These are phyloP conservation scores for Mrakia hoshinonis DNA, from an alignment of 768 basidiomycete species.

Conservation along the genomic window DNA sequence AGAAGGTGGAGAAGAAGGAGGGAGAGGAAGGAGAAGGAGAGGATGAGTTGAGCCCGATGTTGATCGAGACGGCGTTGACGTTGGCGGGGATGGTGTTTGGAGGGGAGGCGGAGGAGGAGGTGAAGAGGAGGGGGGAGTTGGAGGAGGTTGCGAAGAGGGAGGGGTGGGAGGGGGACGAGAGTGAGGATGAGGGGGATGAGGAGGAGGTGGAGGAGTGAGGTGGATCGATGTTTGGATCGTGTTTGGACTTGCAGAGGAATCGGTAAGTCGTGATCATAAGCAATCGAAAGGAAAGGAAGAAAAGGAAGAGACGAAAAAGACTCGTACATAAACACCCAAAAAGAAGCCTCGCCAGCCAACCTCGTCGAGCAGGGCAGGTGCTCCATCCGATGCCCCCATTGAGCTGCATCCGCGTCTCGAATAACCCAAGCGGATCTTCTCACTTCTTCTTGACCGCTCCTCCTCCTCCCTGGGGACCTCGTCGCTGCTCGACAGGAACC, in stretches of 20 bases:
- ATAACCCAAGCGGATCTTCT: no score
- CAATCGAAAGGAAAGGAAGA: neutral
- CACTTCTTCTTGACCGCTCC: no score
- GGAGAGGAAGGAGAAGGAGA: neutral
- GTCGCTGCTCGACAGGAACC: no score
- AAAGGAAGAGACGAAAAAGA: neutral
- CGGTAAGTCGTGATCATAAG: neutral
- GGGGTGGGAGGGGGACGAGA: neutral
- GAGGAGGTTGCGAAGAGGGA: neutral
- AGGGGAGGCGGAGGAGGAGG: neutral
- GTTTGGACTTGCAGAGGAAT: no score
- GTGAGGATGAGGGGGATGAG: neutral
- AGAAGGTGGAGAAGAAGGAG: neutral
- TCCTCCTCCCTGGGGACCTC: no score
- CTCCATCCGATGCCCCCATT: no score
- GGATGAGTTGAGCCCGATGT: conserved; percentile 8
- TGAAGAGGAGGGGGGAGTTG: neutral
- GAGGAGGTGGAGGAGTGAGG: neutral
- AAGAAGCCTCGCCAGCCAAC: no score
- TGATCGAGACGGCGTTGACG: neutral
- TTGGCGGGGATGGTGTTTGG: conserved; percentile 2
- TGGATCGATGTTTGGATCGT: no score
- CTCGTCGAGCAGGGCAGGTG: no score
- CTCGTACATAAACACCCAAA: no score
- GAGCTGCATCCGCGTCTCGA: no score